Base-by-base conservation (phyloP, 768 basidiomycete species). In the Termitomyces titanicus region DNA sequence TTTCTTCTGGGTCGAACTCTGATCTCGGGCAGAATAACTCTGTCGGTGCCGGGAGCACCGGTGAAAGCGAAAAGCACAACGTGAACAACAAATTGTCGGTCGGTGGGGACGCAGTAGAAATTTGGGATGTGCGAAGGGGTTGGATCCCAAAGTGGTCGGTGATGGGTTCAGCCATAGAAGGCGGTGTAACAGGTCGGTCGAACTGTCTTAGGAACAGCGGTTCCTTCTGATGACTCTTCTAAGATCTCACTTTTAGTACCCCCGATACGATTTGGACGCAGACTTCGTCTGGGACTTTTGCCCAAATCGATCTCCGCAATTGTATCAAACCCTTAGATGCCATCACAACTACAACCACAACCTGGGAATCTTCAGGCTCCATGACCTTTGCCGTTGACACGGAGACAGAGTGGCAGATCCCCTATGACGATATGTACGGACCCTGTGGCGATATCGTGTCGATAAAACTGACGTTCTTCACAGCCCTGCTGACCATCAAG, bases 61-160 rank as follows among this genome's bases (percentile, higher is more conserved):
- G 48, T 24, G 54, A 50, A n/a, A 56, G 45, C 10, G 56, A 61
- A 5, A 59, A 51, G 31, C 52, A 40, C 3, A 45, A 49, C 1
- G n/a, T 17, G 25, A 53, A 55, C 6, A 53, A 25, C 29, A 66
- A 66, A 37, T 31, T 60, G 20, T 33, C 56, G 18, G 38, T 56
- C 27, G 59, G 65, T 25, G 81, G 84, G 3, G 86, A 91, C 63
- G 72, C 83, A 0, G 76, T 92, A 29, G 91, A 93, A 62, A 85
- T 94, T 22, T 94, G 92, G 92, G 92, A 94, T 66, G 88, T 89
- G 1, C 76, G 92, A 51, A 75, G 92, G 45, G 80, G 82, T 0
- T 90, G 87, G 81, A 78, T 93, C 47, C 86, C 88, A 5, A 94
- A 94, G 70, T 94, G 92, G 88, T 79, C 81, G 2, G 79, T 92